These are phyloP conservation scores for Russula sp. DNA, from an alignment of 768 basidiomycete genomes.

Conservation along the genomic window DNA sequence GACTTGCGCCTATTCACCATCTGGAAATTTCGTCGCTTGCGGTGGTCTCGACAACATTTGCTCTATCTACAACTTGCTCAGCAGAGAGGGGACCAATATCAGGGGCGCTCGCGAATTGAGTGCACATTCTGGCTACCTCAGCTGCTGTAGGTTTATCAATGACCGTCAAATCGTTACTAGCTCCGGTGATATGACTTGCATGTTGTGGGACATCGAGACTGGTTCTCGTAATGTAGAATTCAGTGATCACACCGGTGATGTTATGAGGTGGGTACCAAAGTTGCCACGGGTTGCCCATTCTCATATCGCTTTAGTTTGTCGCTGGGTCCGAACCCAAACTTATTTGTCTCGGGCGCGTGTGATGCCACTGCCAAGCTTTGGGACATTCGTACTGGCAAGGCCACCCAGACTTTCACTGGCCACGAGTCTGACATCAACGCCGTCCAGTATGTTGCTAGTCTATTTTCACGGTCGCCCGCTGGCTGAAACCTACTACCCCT, in stretches of 20 bases:
- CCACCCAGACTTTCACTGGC: constrained; percentile 96
- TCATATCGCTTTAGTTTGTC: constrained; percentile 57
- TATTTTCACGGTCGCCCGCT: background rate
- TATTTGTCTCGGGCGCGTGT: constrained; percentile 98
- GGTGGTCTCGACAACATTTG: constrained; percentile 99
- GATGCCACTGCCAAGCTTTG: constrained; percentile 98
- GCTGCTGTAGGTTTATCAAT: constrained; percentile 97
- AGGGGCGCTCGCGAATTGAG: constrained; percentile 92
- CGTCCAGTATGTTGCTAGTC: constrained; percentile 66
- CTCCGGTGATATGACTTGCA: constrained; percentile 99
- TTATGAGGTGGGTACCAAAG: constrained; percentile 75
- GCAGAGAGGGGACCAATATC: constrained; percentile 64
- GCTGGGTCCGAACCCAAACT: constrained; percentile 85
- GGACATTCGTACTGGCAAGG: constrained; percentile 97
- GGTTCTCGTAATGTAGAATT: constrained; percentile 98
- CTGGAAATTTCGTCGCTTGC: constrained; percentile 95
- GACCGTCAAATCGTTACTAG: constrained; percentile 97
- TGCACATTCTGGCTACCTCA: constrained; percentile 97
- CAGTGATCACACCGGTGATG: constrained; percentile 98
- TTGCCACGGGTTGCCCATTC: background rate
- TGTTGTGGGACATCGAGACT: constrained; percentile 99
- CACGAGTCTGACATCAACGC: constrained; percentile 99
- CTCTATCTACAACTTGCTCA: constrained; percentile 93
- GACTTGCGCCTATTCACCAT: constrained; percentile 98
- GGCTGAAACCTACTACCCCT: constrained; percentile 3